These are phyloP conservation scores for Aureobasidium sp. DNA, from an alignment of 2,329 filamentous ascomycete genomes.

Conservation along the genomic window DNA sequence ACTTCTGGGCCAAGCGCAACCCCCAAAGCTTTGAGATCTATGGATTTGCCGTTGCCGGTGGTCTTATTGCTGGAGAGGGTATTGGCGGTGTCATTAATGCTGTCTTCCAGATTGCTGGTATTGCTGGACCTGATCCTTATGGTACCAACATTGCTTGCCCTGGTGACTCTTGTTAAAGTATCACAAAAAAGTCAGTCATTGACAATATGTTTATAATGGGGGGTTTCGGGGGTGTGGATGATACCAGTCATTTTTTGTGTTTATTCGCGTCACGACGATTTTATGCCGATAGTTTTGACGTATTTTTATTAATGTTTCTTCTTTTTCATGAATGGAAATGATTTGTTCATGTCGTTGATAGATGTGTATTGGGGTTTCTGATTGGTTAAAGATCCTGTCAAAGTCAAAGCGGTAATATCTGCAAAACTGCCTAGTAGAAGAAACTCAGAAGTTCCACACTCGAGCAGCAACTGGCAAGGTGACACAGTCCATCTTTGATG, in stretches of 20 bases:
- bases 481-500: too few species aligned
- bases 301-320: neutral
- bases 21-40: constrained; percentile 50
- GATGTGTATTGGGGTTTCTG: too few species aligned
- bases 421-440: too few species aligned
- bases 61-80: constrained; percentile 57
- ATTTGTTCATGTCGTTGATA: neutral
- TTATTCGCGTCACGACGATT: neutral
- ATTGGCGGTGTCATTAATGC: constrained; percentile 58
- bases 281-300: neutral
- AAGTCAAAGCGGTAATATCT: too few species aligned
- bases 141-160: constrained; percentile 40
- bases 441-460: too few species aligned
- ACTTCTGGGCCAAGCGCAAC: constrained; percentile 49
- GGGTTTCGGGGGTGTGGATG: neutral
- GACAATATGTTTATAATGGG: neutral
- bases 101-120: constrained; percentile 41
- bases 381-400: too few species aligned
- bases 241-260: neutral
- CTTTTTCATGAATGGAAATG: neutral
- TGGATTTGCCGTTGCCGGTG: constrained; percentile 53
- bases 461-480: too few species aligned
- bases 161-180: constrained; percentile 25
- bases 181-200: neutral
- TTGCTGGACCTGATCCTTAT: constrained; percentile 34